phyloP scores from a whole-genome alignment of 495 filamentous ascomycete species.

The Talaromyces borbonicus region DNA sequence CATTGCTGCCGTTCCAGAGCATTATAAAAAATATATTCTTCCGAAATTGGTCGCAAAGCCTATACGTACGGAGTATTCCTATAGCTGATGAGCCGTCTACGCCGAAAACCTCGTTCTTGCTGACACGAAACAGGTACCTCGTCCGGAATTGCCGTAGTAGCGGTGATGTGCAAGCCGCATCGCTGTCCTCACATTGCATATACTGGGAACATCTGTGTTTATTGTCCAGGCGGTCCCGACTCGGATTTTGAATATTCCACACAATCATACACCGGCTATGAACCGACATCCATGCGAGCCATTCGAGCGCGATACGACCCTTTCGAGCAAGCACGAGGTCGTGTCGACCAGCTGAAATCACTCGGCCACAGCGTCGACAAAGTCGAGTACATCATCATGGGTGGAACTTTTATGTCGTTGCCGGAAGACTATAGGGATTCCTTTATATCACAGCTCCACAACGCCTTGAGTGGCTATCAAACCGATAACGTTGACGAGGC shows the following conservation, averaged over 20 bases:
- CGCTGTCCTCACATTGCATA: constrained; percentile 95
- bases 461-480: constrained; percentile 88
- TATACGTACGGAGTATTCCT: constrained; percentile 56
- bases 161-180: constrained; percentile 99
- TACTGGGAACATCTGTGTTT: constrained; percentile 98
- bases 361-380: constrained; percentile 96
- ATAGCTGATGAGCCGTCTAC: not conserved
- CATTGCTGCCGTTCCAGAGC: constrained; percentile 92
- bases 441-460: constrained; percentile 93
- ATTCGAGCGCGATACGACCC: constrained; percentile 97
- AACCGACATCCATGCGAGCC: constrained; percentile 95
- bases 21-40: constrained; percentile 98
- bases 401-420: constrained; percentile 96
- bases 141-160: constrained; percentile 96
- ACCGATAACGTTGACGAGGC: constrained; percentile 90
- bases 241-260: constrained; percentile 98
- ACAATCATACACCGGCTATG: constrained; percentile 96
- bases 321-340: constrained; percentile 90
- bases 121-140: constrained; percentile 54
- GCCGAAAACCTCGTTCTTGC: no score
- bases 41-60: constrained; percentile 94
- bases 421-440: constrained; percentile 78
- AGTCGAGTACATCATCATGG: constrained; percentile 99
- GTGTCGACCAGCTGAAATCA: constrained; percentile 91
- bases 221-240: constrained; percentile 94